Base-by-base conservation (phyloP, 2,329 filamentous ascomycete species). In the Tolypocladium guangdongense region DNA sequence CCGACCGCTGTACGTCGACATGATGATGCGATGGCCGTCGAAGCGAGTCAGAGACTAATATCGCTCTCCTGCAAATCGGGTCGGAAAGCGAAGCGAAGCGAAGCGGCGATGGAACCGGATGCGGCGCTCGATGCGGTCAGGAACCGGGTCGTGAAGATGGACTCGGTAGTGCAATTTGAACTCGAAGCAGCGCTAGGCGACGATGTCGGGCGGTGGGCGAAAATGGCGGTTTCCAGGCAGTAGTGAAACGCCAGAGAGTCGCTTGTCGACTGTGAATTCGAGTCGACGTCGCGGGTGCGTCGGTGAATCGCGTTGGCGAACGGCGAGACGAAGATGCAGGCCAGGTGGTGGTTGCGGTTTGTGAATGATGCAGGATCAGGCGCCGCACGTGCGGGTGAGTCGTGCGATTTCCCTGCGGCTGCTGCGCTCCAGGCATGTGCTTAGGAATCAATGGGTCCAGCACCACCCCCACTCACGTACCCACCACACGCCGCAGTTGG, bases 1-100 rank as follows among this genome's bases (percentile, higher is more conserved):
- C 57, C 89, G 86, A 65, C 84, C 86, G 70, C 80, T 84, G 78
- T 83, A 90, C 67, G 76, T 80, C 68, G 88, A 83, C 87, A 90
- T 90, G 55, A 54, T 60, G 57, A 36, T 41, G 52, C 50, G 41
- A 38, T 49, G 51, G 16, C 24, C 45, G 35, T 32, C 18, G 20
- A 39, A 4, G 18, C 33, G 43, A 47, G 5, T 2, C 24, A 27
- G 43, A 11, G 43, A 30, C 24, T n/a, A 7, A 32, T 10, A 14
- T 4, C 11, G n/a, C n/a, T 12, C 11, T 6, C 18, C 20, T 47
- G 16, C 11, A 30, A 14, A 32, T 12, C 43, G 43, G 16, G 18
- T 47, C 43, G 18, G 16, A 4, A 20, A 18, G n/a, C 37, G 37
- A 38, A 38, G 37, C 18, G 18, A 20, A 8, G 27, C 18, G 36